Evolutionary conservation across 2,329 filamentous ascomycete genomes (phyloP), one percentile per base, ranked within the genome.

Genomic region (Exophiala phaeomuriformis): DNA sequence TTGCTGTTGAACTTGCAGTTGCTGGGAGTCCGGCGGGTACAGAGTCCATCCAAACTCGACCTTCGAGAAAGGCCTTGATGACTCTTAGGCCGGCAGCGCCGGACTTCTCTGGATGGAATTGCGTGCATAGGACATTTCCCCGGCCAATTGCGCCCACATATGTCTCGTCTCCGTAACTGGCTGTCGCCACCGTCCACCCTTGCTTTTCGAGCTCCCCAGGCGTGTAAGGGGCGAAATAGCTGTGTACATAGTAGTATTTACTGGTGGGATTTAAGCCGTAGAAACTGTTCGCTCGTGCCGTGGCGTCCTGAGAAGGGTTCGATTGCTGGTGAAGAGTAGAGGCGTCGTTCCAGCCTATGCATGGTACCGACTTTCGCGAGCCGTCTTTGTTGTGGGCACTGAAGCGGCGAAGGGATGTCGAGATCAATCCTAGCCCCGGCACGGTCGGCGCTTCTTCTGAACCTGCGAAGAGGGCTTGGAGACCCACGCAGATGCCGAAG

Each of bases 191-290:
- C 5, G 83, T 82, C 91, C 93, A 98, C 29, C 91, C 93, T 33
- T 86, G 79, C 51, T 76, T 76, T 70, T 96, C 90, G 8, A 96
- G 77, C 60, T 85, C 77, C 35, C 86, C 88, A 43, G 79, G 71
- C 49, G 73, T 72, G 68, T 96, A 95, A 2, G 85, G 85, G 29
- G 83, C 84, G 53, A 90, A 90, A 72, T 93, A 98, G 1, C 89
- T 90, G 76, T 98, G 93, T 52, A 98, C 91, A 67, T 98, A 98
- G 74, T 98, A 98, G 76, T 98, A 98, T 71, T 97, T 98, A 67
- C 88, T 95, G 49, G 79, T 78, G 0, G 88, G 84, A 30, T 80
- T 76, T 50, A 98, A 73, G 53, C 86, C 90, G 69, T 91, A 96
- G 53, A 97, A 79, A 62, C 76, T 80, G 58, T 80, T 72, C 12